These are phyloP conservation scores for Phylloporus rhodoxanthus DNA, from an alignment of 768 basidiomycete genomes.

Conservation along the genomic window DNA sequence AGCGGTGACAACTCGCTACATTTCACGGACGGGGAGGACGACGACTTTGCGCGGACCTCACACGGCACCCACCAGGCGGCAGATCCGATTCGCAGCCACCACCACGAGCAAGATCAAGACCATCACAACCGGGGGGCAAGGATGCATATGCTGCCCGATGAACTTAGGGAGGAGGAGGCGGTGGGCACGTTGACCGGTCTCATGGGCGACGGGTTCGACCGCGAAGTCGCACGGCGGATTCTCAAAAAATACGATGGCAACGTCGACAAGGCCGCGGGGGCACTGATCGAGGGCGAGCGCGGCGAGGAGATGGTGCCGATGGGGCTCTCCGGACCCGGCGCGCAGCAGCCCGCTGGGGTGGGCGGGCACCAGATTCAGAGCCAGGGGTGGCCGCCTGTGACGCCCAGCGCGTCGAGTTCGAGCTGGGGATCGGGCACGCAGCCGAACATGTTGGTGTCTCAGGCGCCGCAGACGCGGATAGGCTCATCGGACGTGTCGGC, in stretches of 20 bases:
- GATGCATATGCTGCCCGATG: slow-evolving; percentile 22
- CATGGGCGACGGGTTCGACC: slow-evolving; percentile 38
- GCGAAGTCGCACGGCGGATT: slow-evolving; percentile 47
- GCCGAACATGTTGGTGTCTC: background rate
- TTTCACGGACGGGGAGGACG: slow-evolving; percentile 12
- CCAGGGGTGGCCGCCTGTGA: slow-evolving; percentile 6
- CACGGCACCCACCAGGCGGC: background rate
- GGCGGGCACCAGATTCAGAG: slow-evolving; percentile 5
- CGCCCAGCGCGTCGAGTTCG: background rate
- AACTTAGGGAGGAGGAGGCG: slow-evolving; percentile 25
- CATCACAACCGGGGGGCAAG: background rate
- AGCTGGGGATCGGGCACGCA: slow-evolving; percentile 2
- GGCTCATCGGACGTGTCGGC: slow-evolving; percentile 3
- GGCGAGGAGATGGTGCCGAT: slow-evolving; percentile 28
- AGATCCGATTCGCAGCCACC: background rate
- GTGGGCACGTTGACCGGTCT: slow-evolving; percentile 33
- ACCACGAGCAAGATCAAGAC: background rate
- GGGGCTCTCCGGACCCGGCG: background rate
- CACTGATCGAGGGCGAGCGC: slow-evolving; percentile 48
- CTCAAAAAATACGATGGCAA: slow-evolving; percentile 58
- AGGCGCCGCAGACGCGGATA: background rate
- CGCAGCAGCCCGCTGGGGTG: background rate
- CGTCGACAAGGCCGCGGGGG: slow-evolving; percentile 49
- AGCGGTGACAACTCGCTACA: slow-evolving; percentile 11
- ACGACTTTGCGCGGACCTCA: slow-evolving; percentile 3